Base-by-base conservation (phyloP, 1,139 yeast species). In the Sugiyamaella novakii region DNA sequence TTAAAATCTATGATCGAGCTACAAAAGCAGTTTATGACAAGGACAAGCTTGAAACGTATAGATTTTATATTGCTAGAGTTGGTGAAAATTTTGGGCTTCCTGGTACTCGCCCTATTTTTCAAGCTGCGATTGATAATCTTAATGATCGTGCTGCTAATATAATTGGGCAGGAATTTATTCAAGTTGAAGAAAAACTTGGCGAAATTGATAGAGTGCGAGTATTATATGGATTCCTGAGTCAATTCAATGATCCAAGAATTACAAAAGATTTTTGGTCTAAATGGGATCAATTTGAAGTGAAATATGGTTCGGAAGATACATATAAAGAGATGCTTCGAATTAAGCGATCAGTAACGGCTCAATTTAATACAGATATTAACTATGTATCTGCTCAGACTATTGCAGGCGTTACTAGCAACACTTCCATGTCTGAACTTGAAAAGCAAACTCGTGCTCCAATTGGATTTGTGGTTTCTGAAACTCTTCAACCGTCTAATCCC, bases 281-380 rank as follows among this genome's bases (percentile, higher is more conserved):
- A 36, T 89, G 96, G 95, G 84, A 83, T 51, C 66, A 71, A 10
- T 87, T 88, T 65, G 97, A 89, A 62, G 64, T 87, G 33, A 73
- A 77, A 15, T 60, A 79, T 63, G 97, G 97, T 1, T 72, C 77
- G 54, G 95, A 86, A 59, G 75, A 73, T 1, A 79, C 86, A 0
- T 88, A 79, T 65, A 88, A 85, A 59, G 84, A 82, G 12, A 84
- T 88, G 91, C 66, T 89, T 18, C 72, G 84, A 42, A 71, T 75
- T 57, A 86, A 83, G 63, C 73, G 91, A 44, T 71, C 76, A 42
- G 72, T 76, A n/a, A 72, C 67, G 34, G 73, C 70, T 3, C 68
- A 69, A 49, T 69, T 72, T 62, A 63, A 62, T 33, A 64, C 70
- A 2, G 73, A 73, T 49, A 62, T 71, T 14, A 68, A 66, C 34